These are phyloP conservation scores for Acanthamoeba sp. DNA, from an alignment of 208 protist genomes.

Conservation along the genomic window DNA sequence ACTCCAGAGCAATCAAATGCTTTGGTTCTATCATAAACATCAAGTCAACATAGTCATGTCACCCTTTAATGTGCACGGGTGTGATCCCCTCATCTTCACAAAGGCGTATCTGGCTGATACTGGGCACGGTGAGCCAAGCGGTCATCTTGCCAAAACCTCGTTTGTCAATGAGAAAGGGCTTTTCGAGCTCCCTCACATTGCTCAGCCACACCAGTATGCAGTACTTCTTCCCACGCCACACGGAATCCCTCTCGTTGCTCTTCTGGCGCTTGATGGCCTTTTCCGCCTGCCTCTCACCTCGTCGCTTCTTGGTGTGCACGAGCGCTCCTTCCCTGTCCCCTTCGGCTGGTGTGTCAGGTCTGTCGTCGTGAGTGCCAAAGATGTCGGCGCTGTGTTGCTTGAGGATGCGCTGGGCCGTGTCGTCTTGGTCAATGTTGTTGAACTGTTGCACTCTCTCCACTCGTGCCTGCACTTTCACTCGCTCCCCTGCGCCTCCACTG, in stretches of 20 bases:
- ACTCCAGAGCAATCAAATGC: neutral
- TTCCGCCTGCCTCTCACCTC: neutral
- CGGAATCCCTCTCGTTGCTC: neutral
- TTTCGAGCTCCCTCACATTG: neutral
- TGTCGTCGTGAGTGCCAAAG: neutral
- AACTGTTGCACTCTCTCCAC: slow-evolving; percentile 27
- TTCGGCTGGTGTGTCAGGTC: neutral
- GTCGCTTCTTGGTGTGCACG: neutral
- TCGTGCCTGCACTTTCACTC: neutral
- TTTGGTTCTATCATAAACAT: neutral
- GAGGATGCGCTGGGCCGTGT: neutral
- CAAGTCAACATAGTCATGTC: too few species aligned
- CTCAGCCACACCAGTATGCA: slow-evolving; percentile 10
- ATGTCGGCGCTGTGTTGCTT: neutral
- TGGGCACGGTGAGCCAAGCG: slow-evolving; percentile 21
- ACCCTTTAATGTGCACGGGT: too few species aligned
- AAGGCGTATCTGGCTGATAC: neutral
- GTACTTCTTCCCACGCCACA: slow-evolving; percentile 17
- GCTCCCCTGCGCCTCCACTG: neutral
- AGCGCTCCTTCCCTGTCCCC: neutral
- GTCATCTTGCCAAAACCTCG: slow-evolving; percentile 17
- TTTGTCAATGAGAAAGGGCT: slow-evolving; percentile 53
- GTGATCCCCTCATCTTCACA: neutral
- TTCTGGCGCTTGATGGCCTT: neutral
- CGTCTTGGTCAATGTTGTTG: slow-evolving; percentile 5